Base-by-base conservation (phyloP, 1,284 basidiomycete species). In the Marasmius fiardii region DNA sequence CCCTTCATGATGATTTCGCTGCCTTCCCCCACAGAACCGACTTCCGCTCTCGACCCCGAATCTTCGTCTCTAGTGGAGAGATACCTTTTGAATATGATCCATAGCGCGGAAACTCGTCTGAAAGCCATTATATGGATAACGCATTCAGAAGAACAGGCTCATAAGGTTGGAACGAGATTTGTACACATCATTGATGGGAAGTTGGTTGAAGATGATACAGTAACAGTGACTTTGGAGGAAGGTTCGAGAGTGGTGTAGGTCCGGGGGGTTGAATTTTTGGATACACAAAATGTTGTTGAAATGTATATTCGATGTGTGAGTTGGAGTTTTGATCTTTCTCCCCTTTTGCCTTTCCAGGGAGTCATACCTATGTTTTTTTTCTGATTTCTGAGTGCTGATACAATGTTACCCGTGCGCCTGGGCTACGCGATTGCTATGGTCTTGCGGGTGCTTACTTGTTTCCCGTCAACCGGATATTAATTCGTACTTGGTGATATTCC, bases 111-210 rank as follows among this genome's bases (percentile, higher is more conserved):
- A 23, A 74, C 77, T 16, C 68, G 68, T n/a, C 71, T 91, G 51
- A 88, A 90, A 65, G 87, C 90, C 0, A 71, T 93, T 41, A 65
- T 94, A 5, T 94, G 92, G 92, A 91, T 94, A 62, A 94, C 92
- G 0, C 92, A 94, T 68, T 90, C 89, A 0, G 81, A 84, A 4
- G 88, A 92, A 58, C 92, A 94, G 68, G 88, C 82, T 0, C 72
- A 80, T 55, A 76, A 91, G 52, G 82, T 90, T 20, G 91, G 90
- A 4, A 90, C 82, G 2, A 76, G 88, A 58, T 87, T 85, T 62
- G 63, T 87, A n/a, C 73, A 76, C 21, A 69, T 88, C 47, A 72
- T 78, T 0, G 65, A 69, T 1, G 74, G 73, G 12, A 77, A 75
- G 24, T 74, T 80, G 47, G 65, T 69, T 43, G 84, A 87, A 62